These are phyloP conservation scores for Mallotus nudiflorus DNA, from an alignment of 345 rosid genomes.

Conservation along the genomic window DNA sequence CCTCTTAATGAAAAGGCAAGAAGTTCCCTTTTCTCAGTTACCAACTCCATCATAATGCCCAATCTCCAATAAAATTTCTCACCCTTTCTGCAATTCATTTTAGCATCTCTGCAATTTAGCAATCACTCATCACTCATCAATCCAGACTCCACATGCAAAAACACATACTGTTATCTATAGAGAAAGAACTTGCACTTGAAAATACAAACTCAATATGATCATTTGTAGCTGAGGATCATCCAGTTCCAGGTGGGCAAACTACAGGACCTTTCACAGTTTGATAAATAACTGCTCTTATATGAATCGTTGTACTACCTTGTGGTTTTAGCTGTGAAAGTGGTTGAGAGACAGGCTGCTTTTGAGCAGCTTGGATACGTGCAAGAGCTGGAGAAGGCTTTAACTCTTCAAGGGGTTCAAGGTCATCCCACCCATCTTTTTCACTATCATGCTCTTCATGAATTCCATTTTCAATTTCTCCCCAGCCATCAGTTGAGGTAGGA, in stretches of 20 bases:
- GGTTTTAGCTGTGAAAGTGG: slow-evolving; percentile 65
- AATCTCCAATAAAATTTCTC: background rate
- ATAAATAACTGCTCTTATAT: background rate
- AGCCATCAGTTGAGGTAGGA: slow-evolving; percentile 95
- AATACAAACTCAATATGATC: background rate
- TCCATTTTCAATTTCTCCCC: slow-evolving; percentile 96
- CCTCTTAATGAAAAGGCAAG: background rate
- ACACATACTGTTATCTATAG: too few species aligned
- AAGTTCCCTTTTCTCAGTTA: background rate
- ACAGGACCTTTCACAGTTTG: background rate
- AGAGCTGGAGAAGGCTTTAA: slow-evolving; percentile 79
- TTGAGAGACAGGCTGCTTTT: slow-evolving; percentile 67
- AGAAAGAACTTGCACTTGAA: too few species aligned
- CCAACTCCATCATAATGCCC: background rate
- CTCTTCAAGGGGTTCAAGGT: slow-evolving; percentile 88
- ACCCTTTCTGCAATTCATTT: background rate
- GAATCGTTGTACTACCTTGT: slow-evolving; percentile 47
- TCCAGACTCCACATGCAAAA: background rate
- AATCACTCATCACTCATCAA: background rate
- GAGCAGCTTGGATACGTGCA: slow-evolving; percentile 90
- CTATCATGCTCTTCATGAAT: slow-evolving; percentile 66
- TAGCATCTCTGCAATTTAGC: background rate
- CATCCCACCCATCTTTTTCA: slow-evolving; percentile 98
- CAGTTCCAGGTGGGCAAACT: background rate
- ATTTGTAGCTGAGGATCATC: background rate